A percentile compares a stretch with the other conserved stretches of the same genome.
phyloP scores from a whole-genome alignment of 164 flowering plant species.

The Sextonia rubra region DNA sequence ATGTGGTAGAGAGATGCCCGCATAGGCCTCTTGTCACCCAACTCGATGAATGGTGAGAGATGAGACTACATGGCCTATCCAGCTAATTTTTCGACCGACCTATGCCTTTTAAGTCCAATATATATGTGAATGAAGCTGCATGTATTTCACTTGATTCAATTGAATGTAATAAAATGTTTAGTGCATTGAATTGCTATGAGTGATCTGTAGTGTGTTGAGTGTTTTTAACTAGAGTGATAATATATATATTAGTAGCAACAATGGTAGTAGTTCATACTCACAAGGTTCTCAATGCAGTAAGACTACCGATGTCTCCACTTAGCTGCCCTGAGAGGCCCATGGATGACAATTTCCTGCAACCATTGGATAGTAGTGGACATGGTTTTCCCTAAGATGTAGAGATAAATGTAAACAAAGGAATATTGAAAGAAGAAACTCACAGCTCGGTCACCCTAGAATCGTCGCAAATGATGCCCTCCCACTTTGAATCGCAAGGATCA shows the following conservation, averaged over 20 bases:
- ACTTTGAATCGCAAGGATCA: conserved; percentile 69
- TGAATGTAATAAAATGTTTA: too few relatives aligned
- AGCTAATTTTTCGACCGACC: not conserved
- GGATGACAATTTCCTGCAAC: conserved; percentile 61
- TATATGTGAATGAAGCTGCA: too few relatives aligned
- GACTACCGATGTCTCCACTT: conserved; percentile 66
- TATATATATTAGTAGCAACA: too few relatives aligned
- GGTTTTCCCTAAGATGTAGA: not conserved
- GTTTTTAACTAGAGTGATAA: too few relatives aligned
- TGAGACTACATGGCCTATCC: too few relatives aligned
- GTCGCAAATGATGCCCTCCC: conserved; percentile 87
- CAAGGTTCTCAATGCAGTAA: conserved; percentile 64
- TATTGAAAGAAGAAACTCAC: conserved; percentile 36
- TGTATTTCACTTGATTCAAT: too few relatives aligned
- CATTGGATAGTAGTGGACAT: not conserved
- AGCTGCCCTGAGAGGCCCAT: conserved; percentile 63
- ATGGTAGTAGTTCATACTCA: conserved; percentile 28
- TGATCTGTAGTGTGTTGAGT: too few relatives aligned
- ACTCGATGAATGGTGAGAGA: too few relatives aligned
- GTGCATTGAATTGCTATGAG: too few relatives aligned
- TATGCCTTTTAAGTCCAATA: too few relatives aligned
- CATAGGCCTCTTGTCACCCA: too few relatives aligned
- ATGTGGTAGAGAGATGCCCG: too few relatives aligned
- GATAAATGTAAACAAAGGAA: not conserved
- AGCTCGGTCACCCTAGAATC: conserved; percentile 56